A percentile compares a stretch with the other conserved stretches of the same genome.
phyloP scores from a whole-genome alignment of 2,329 filamentous ascomycete species.

The Juglanconis sp. region DNA sequence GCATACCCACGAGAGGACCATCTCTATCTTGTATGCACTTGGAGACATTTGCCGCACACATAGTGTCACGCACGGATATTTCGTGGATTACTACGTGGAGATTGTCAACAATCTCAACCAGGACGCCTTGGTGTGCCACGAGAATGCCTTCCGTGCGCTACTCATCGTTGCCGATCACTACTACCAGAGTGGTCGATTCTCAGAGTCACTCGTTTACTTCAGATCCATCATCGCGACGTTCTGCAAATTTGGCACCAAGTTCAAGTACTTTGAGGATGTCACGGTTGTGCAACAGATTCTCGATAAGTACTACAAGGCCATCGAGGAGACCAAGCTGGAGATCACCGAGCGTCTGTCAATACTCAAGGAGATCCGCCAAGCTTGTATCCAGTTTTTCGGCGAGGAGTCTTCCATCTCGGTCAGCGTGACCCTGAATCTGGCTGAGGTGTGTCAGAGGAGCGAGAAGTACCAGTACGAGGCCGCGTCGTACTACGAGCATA shows the following conservation, averaged over 20 bases:
- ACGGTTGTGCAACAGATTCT: not conserved
- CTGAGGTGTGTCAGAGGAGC: not conserved
- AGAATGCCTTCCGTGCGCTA: not conserved
- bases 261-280: not conserved
- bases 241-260: not conserved
- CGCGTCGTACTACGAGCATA: not conserved
- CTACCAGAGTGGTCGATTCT: not conserved
- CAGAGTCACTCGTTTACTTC: not conserved
- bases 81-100: conserved; percentile 1
- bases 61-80: not conserved
- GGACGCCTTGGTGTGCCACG: not conserved
- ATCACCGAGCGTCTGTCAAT: not conserved
- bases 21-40: not conserved
- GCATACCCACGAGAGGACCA: not conserved
- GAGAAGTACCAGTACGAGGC: conserved; percentile 1
- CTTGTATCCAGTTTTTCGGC: not conserved
- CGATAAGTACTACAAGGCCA: not conserved
- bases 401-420: not conserved
- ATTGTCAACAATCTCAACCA: conserved; percentile 2
- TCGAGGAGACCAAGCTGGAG: not conserved
- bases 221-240: not conserved
- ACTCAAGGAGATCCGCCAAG: not conserved
- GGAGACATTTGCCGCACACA: not conserved
- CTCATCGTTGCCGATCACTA: conserved; percentile 1
- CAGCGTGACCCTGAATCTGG: not conserved